Conservation (phyloP, 345 rosid species). For the Populus simonii region DNA sequence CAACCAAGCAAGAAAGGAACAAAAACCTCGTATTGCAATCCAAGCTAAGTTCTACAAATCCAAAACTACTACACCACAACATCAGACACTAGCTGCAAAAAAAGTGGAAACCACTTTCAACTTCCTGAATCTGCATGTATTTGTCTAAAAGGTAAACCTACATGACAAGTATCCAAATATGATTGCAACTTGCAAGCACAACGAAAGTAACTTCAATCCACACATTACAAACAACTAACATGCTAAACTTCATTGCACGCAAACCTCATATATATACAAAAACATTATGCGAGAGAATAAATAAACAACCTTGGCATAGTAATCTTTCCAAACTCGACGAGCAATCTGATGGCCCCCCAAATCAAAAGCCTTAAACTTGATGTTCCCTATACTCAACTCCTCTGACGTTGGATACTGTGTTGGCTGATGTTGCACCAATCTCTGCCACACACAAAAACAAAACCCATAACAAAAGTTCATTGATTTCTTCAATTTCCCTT, state of each 20-base stretch:
- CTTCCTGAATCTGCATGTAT: not conserved
- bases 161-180: not conserved
- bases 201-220: not conserved
- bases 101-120: not conserved
- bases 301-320: conserved; percentile 62
- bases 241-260: not conserved
- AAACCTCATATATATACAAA: not conserved
- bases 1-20: not conserved
- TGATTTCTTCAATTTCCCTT: not conserved
- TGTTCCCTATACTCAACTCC: conserved; percentile 77
- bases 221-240: not conserved
- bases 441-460: conserved; percentile 37
- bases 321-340: conserved; percentile 81
- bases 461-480: not conserved
- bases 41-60: not conserved
- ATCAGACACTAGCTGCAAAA: not conserved
- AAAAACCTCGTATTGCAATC: not conserved
- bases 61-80: not conserved
- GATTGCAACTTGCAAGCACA: not conserved
- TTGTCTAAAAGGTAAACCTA: not conserved
- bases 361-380: conserved; percentile 80
- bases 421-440: conserved; percentile 79
- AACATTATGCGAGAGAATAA: not conserved
- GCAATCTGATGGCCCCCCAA: conserved; percentile 89
- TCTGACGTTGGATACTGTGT: conserved; percentile 84